Evolutionary conservation across 805 yeast genomes (phyloP).

Genomic region (Grigorovia jiainica): DNA sequence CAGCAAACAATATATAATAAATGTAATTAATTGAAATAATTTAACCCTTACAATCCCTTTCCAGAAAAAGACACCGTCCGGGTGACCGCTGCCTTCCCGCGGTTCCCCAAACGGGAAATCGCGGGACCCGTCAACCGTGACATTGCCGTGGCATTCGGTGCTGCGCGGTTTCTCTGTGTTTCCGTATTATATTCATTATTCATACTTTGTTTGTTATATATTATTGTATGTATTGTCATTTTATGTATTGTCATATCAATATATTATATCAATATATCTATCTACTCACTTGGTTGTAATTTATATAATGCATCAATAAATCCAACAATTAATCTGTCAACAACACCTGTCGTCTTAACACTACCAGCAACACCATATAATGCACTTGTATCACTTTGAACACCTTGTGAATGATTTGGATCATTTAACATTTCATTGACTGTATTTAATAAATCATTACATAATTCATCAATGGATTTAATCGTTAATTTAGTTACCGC

Average conservation of each 20-base stretch:
- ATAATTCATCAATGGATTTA: slow-evolving; percentile 49
- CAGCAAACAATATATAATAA: no score
- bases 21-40: not conserved
- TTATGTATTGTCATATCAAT: not conserved
- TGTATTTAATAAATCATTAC: slow-evolving; percentile 38
- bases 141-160: no score
- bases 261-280: not conserved
- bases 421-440: slow-evolving; percentile 34
- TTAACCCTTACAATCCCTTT: not conserved
- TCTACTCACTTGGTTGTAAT: slow-evolving; percentile 20
- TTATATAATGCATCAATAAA: slow-evolving; percentile 79
- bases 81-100: no score
- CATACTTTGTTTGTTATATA: no score
- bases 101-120: no score
- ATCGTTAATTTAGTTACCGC: slow-evolving; percentile 74
- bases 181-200: no score
- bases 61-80: no score
- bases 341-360: slow-evolving; percentile 73
- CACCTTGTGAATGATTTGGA: slow-evolving; percentile 19
- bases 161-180: no score
- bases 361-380: slow-evolving; percentile 95
- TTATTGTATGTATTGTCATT: not conserved
- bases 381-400: slow-evolving; percentile 58
- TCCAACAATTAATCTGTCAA: slow-evolving; percentile 66
- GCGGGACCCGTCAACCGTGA: no score